Percentiles rank a stretch among this genome's conserved stretches.
phyloP scores from a whole-genome alignment of 306 rosid species.

The Quercus engelmannii region DNA sequence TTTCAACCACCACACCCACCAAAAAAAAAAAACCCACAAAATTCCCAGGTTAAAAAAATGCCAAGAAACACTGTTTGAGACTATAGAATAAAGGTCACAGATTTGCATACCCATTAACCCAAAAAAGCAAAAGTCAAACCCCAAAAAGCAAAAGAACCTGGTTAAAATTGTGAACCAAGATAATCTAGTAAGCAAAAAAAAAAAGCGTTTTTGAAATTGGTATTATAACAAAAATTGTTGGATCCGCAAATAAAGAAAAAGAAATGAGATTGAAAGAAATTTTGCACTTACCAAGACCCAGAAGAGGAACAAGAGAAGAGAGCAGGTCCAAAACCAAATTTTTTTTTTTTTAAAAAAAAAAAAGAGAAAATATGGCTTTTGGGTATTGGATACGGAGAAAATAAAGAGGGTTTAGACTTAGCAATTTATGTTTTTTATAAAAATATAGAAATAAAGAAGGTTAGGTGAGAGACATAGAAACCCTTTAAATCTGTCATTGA shows the following conservation, averaged over 20 bases:
- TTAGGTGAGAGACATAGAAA: not conserved
- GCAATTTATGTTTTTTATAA: not conserved
- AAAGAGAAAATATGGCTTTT: not conserved
- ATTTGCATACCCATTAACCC: not conserved
- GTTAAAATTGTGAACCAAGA: no score
- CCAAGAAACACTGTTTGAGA: not conserved
- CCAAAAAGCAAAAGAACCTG: not conserved
- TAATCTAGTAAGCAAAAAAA: no score
- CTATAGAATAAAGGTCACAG: not conserved
- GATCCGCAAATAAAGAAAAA: not conserved
- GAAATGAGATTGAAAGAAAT: not conserved
- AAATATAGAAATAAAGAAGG: not conserved
- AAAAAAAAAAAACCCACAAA: not conserved
- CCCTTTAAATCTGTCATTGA: no score
- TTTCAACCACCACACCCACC: not conserved
- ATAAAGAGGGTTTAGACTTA: not conserved
- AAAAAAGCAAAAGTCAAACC: not conserved
- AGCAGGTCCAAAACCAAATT: not conserved
- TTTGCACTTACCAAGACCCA: not conserved
- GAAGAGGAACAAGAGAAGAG: not conserved
- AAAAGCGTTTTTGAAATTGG: no score
- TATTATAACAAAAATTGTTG: no score
- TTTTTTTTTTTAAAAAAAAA: not conserved
- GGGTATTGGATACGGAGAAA: not conserved
- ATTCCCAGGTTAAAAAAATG: no score